Evolutionary conservation across 2,329 filamentous ascomycete genomes (phyloP), one percentile per base, ranked within the genome.

Genomic region (Anthostomella pinea): DNA sequence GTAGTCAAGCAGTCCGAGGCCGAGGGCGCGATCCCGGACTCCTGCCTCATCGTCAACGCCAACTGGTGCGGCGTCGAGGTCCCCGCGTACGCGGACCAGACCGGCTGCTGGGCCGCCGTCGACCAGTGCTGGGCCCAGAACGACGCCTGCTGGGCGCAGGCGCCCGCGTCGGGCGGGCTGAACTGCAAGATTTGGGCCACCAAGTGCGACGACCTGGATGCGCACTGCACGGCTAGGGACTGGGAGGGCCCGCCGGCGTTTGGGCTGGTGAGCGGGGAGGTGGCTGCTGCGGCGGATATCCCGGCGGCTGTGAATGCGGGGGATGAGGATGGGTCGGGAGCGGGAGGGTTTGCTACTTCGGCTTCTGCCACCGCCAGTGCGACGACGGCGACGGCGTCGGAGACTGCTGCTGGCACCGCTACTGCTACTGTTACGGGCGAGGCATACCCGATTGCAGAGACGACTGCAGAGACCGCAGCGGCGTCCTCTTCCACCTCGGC

Each of bases 41-140:
- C 66, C 45, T 83, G 77, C 53, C 63, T 84, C 26, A 49, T 81
- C 41, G 73, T 77, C 51, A 85, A 84, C 54, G 82, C 66, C 37
- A 86, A 87, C 64, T 87, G 82, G 82, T 86, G 80, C 62, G 81
- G 72, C 30, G 66, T 70, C 43, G 72, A 83, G 52, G 68, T 86
- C 2, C 58, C 72, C 0, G 48, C 61, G 5, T 86, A 83, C 63
- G 65, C 62, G 5, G 63, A 65, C 33, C 66, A 77, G 50, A 55
- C 55, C 2, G 71, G 70, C 9, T 87, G 83, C 66, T 85, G 78
- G 76, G 67, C 64, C 42, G 64, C 69, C 2, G 67, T 68, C 13
- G 58, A 66, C 23, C 54, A 67, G 30, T 82, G 79, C 69, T 87
- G 72, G 68, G 54, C 59, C 19, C 79, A 87, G 63, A 59, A 62